phyloP scores from a whole-genome alignment of 2,329 filamentous ascomycete species.

The Fusarium sp. region DNA sequence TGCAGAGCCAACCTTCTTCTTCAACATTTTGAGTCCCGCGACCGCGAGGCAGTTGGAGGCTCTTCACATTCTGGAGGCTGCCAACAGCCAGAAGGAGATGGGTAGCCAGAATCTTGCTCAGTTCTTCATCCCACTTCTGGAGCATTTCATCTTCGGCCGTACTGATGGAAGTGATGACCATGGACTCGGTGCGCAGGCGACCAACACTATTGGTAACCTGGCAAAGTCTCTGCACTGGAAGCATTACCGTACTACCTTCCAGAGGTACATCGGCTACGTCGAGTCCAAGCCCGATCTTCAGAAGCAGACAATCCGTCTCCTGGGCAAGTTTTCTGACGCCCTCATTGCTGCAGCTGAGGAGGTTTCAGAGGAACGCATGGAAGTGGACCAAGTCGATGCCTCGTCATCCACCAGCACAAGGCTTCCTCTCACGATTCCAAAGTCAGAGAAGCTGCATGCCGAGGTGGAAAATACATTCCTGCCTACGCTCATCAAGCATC shows the following conservation, averaged over 20 bases:
- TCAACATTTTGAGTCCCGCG: conserved; percentile 90
- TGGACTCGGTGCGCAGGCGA: conserved; percentile 86
- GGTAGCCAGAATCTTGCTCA: conserved; percentile 83
- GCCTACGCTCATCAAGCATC: conserved; percentile 82
- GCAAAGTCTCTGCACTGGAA: conserved; percentile 87
- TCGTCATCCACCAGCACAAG: conserved; percentile 48
- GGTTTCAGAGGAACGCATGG: conserved; percentile 54
- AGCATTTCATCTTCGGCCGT: conserved; percentile 92
- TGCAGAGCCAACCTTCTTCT: conserved; percentile 82
- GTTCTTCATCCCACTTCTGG: conserved; percentile 90
- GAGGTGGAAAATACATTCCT: conserved; percentile 83
- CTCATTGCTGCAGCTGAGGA: conserved; percentile 68
- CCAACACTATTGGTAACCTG: conserved; percentile 81
- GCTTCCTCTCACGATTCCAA: conserved; percentile 75
- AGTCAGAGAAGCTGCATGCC: conserved; percentile 72
- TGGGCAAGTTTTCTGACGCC: conserved; percentile 85
- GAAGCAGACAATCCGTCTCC: conserved; percentile 85
- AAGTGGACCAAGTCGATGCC: conserved; percentile 52
- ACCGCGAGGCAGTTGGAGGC: conserved; percentile 88
- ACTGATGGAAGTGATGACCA: conserved; percentile 81
- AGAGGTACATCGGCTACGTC: conserved; percentile 86
- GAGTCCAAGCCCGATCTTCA: conserved; percentile 83
- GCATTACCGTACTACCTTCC: conserved; percentile 87
- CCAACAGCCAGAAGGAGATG: conserved; percentile 73
- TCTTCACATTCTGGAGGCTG: conserved; percentile 78